Base-by-base conservation (phyloP, 257 asterid species). In the Handroanthus guayacan region DNA sequence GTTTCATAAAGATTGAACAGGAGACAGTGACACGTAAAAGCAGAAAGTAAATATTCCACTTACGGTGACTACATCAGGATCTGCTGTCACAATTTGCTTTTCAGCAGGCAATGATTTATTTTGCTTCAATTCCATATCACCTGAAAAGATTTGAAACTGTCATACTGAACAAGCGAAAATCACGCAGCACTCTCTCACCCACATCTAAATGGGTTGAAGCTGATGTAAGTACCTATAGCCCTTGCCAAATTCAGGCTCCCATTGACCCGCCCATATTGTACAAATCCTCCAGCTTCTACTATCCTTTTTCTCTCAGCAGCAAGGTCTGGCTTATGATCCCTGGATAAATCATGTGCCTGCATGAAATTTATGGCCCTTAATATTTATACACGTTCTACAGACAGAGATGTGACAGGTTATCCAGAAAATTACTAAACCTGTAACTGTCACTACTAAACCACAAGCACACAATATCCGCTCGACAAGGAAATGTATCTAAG, bases 261-360 rank as follows among this genome's bases (percentile, higher is more conserved):
- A 77, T 95, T 95, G 76, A 95, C 97, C 80, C 98, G 91, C 76
- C 99, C 99, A 85, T 80, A 81, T 62, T 90, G 97, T 73, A 95
- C 89, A 77, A 80, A 95, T 74, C 99, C 99, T 74, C 99, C 98
- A 76, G 99, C 99, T 58, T 87, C 91, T 25, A 84, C 48, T 75
- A 95, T 95, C 92, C 99, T 88, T 67, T 89, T 90, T 62, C 82
- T 93, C 84, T 95, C 99, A 45, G 66, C 74, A 75, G 72, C 83
- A 80, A 86, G 89, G 75, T 95, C 91, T 58, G 99, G 98, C 81
- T 95, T 95, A 88, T 95, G 99, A 85, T 95, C 99, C 77, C 87
- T 86, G 64, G 98, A 93, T 79, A 95, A 79, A 41, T 91, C 90
- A 71, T 75, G 78, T 45, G 99, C 98, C 98, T 95, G 81, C 67